phyloP scores from a whole-genome alignment of 495 filamentous ascomycete genomes.

The Xylaria bambusicola region DNA sequence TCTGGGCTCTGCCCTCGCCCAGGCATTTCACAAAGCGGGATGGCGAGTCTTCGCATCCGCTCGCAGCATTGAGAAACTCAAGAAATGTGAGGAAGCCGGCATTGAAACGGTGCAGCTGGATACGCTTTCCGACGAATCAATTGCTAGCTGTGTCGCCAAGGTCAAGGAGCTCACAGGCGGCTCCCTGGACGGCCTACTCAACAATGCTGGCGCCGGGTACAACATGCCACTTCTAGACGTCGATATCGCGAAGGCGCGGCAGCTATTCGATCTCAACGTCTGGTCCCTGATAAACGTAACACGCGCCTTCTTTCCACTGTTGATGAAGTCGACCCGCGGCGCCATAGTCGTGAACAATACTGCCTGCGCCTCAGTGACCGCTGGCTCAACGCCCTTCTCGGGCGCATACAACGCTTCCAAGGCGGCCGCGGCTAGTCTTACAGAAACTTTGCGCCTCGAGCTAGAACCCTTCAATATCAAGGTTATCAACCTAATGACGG shows the following conservation, averaged over 20 bases:
- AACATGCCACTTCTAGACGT: conserved; percentile 47
- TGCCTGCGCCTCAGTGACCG: background rate
- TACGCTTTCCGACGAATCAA: conserved; percentile 17
- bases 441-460: conserved; percentile 35
- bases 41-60: conserved; percentile 47
- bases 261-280: conserved; percentile 56
- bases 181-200: conserved; percentile 51
- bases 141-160: conserved; percentile 10
- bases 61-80: conserved; percentile 37
- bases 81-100: background rate
- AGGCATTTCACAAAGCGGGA: conserved; percentile 19
- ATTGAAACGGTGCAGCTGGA: conserved; percentile 31
- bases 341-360: background rate
- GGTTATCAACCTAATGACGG: conserved; percentile 33
- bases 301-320: background rate
- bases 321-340: background rate
- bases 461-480: conserved; percentile 35
- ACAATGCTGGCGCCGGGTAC: conserved; percentile 52
- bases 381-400: background rate
- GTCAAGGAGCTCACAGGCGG: conserved; percentile 24
- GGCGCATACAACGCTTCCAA: conserved; percentile 37
- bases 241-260: conserved; percentile 41
- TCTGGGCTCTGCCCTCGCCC: conserved; percentile 42
- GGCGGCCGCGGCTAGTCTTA: conserved; percentile 30
- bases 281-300: conserved; percentile 21